Evolutionary conservation across 192 early-diverging fungal species (phyloP), one percentile per base, ranked within the genome.

Genomic region (Coemansia sp.): DNA sequence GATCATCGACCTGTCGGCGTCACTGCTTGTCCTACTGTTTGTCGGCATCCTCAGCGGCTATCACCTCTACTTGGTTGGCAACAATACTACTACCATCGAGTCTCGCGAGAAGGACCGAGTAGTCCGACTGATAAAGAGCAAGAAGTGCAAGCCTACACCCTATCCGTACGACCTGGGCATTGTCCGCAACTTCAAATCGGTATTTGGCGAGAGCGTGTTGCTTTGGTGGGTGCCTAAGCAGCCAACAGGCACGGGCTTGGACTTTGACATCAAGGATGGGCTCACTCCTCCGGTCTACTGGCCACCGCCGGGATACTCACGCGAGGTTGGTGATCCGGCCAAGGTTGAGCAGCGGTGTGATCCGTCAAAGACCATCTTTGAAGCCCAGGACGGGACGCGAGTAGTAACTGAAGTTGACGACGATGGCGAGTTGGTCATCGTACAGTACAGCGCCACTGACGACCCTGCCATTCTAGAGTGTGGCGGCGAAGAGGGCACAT

Each of bases 151-250:
- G 55, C 82, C 92, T 16, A 77, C 91, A 8, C 88, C 96, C 18
- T 95, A 91, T 73, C 95, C 97, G 3, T 98, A 94, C 77, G 89
- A 95, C 78, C 70, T 97, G 36, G 94, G 95, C 9, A 64, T 85
- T 8, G 67, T 89, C 68, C 78, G 76, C 46, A 98, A 98, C 72
- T 79, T 96, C 34, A 81, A 88, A 61, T 67, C 85, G 13, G 88
- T 97, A 15, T 87, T 98, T 60, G 97, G 93, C n/a, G 67, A 75
- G 2, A 85, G 76, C 60, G 72, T 86, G 16, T 70, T 89, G 70
- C 75, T 94, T 5, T 98, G 95, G 97, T 88, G 90, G 74, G 75
- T 91, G 75, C 95, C 95, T 18, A 79, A 86, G 68, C 61, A 49
- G 2, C 78, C 86, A 62, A 40, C 60, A 8, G 91, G 92, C 40